Evolutionary conservation across 2,329 filamentous ascomycete species (phyloP), one percentile per base, ranked within the genome.

Genomic region (Torrubiella hemipterigena): DNA sequence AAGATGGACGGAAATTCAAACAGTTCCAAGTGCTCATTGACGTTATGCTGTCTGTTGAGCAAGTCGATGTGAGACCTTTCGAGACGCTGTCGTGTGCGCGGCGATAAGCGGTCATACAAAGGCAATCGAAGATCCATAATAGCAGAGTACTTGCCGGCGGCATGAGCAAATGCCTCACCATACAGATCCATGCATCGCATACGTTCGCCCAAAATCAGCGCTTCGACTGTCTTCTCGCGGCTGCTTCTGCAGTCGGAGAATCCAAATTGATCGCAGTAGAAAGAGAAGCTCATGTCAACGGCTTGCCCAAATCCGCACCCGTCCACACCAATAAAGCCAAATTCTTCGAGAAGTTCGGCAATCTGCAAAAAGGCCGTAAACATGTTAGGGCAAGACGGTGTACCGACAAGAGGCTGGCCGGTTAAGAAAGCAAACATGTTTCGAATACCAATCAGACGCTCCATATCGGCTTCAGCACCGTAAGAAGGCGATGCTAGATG

Each of bases 1-100:
- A 94, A 96, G 5, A 96, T 62, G 1, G 83, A 81, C 0, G 87
- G 86, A 44, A 94, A 95, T 19, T 22, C 84, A 43, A 96, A 96
- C 38, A 85, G 75, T 35, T 82, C 76, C n/a, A 96, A 62, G 26
- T 82, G 78, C 19, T 63, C 59, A 40, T 82, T 79, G 41, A 86
- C 73, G 32, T 69, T 77, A 38, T 76, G 69, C 36, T 84, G 70
- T 14, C 85, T 74, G 38, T 73, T 77, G 20, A 80, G 67, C 4
- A 96, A 65, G 45, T 94, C 86, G 43, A 93, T 67, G 30, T 81
- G 76, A 2, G 86, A 81, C 38, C 84, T 74, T 47, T 91, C 84
- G 7, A 96, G 63, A n/a, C 82, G 74, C 43, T 84, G 81, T 27
- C 75, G 72, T 0, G 87, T 93, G 38, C 72, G 68, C 0, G 63